A percentile compares a stretch with the other conserved stretches of the same genome.
Conservation (phyloP, 306 rosid genomes). For the Medicago truncatula region MtrunA17r5.0-ANR NC_053049.1:42884501-42885000, state of each 20-base stretch:
- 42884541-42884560: conserved; percentile 92
- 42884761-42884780: background rate
- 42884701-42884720: conserved; percentile 12
- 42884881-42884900: conserved; percentile 26
- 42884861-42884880: conserved; percentile 38
- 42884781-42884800: conserved; percentile 22
- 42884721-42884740: background rate
- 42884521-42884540: conserved; percentile 98
- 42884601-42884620: conserved; percentile 83
- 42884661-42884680: conserved; percentile 27
- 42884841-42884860: conserved; percentile 8
- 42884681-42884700: conserved; percentile 5
- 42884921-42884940: conserved; percentile 3
- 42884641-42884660: conserved; percentile 7
- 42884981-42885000: conserved; percentile 12
- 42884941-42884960: conserved; percentile 22
- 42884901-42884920: conserved; percentile 23
- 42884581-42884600: conserved; percentile 87
- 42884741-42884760: conserved; percentile 32
- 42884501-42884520: conserved; percentile 85
- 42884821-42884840: conserved; percentile 26
- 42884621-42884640: conserved; percentile 71
- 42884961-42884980: conserved; percentile 9
- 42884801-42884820: conserved; percentile 4
- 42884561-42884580: conserved; percentile 75